Evolutionary conservation across 345 rosid species (phyloP).

Genomic region (Pseudoturritis turrita): DNA sequence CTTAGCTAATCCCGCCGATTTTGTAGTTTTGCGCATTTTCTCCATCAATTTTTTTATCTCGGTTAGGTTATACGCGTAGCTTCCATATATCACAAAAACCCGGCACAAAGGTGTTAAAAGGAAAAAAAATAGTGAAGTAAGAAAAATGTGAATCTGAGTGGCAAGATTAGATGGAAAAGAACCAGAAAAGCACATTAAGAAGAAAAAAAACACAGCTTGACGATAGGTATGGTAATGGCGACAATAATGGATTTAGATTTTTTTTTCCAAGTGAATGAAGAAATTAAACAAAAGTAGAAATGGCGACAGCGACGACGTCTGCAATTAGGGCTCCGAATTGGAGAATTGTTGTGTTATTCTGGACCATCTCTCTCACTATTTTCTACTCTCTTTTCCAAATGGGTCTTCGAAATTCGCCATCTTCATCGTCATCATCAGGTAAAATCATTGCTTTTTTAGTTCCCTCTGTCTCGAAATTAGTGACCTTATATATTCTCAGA

Average conservation of each 20-base stretch:
- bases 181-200: too few relatives aligned
- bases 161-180: neutral
- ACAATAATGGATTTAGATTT: neutral
- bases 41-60: too few relatives aligned
- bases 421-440: constrained; percentile 36
- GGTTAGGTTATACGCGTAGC: too few relatives aligned
- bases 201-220: neutral
- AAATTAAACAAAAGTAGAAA: constrained; percentile 21
- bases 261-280: neutral
- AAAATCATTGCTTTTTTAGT: neutral
- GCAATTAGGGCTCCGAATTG: constrained; percentile 33
- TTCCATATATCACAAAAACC: too few relatives aligned
- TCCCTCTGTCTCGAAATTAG: neutral
- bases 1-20: too few relatives aligned
- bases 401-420: constrained; percentile 41
- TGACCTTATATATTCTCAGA: neutral
- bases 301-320: constrained; percentile 24
- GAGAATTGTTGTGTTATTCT: constrained; percentile 48
- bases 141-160: neutral
- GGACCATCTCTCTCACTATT: constrained; percentile 43
- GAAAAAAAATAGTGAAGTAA: neutral
- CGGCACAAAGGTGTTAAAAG: too few relatives aligned
- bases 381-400: constrained; percentile 48
- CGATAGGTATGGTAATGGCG: neutral
- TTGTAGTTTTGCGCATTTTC: too few relatives aligned